Percentiles rank a stretch among this genome's conserved stretches.
These are phyloP conservation scores for Melanomma pulvis-pyrius DNA, from an alignment of 495 filamentous ascomycete species.

Conservation along the genomic window DNA sequence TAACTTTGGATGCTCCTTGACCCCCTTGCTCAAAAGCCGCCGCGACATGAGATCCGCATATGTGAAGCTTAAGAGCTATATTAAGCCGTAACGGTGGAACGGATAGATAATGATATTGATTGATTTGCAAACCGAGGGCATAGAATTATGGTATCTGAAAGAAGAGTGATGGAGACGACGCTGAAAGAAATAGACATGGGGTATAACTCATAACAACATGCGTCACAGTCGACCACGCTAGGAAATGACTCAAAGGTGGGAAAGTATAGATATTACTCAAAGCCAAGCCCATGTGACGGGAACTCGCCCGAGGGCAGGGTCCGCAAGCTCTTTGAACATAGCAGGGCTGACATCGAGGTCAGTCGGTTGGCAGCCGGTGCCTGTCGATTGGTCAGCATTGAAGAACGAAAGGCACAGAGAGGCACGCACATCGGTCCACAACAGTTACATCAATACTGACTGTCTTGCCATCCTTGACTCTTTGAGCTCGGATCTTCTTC, in stretches of 20 bases:
- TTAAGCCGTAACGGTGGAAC: too few relatives aligned
- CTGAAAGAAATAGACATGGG: neutral
- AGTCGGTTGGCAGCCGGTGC: constrained; percentile 58
- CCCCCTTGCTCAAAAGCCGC: too few relatives aligned
- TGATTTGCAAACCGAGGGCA: neutral
- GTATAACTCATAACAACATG: neutral
- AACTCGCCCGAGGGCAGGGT: constrained; percentile 60
- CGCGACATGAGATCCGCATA: too few relatives aligned
- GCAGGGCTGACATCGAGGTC: constrained; percentile 69
- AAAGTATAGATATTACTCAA: constrained; percentile 7
- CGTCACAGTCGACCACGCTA: too few relatives aligned
- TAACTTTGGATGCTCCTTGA: too few relatives aligned
- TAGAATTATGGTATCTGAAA: neutral
- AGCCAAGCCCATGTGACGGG: constrained; percentile 71
- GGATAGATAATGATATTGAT: too few relatives aligned
- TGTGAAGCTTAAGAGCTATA: too few relatives aligned
- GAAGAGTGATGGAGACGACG: neutral
- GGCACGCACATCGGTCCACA: constrained; percentile 69
- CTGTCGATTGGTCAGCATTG: constrained; percentile 26
- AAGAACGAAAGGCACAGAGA: neutral
- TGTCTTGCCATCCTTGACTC: constrained; percentile 47
- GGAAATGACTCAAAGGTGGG: neutral
- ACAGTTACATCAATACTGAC: constrained; percentile 66
- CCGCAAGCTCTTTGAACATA: constrained; percentile 64
- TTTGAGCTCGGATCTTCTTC: constrained; percentile 58